A percentile compares a stretch with the other conserved stretches of the same genome.
Evolutionary conservation across 2,329 filamentous ascomycete species (phyloP).

Genomic region (Fusarium sp.): DNA sequence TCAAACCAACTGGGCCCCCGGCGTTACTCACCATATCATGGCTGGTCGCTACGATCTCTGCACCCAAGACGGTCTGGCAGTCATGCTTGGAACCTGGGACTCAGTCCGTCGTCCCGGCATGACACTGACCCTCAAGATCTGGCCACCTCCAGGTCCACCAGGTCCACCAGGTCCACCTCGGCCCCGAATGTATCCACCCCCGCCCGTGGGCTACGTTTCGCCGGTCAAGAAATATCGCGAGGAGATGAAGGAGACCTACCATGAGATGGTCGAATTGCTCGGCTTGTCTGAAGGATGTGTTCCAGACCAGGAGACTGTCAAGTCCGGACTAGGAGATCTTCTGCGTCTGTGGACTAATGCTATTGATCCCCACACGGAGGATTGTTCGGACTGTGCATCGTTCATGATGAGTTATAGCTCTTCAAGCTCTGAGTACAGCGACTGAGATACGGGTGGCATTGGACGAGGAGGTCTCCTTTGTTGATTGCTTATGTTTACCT

Average conservation of each 20-base stretch:
- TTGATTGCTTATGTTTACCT: neutral
- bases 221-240: neutral
- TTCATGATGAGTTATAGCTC: neutral
- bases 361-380: neutral
- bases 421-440: neutral
- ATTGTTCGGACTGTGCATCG: neutral
- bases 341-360: constrained; percentile 4
- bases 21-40: neutral
- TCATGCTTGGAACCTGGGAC: neutral
- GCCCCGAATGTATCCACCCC: neutral
- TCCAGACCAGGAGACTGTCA: neutral
- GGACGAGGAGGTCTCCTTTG: neutral
- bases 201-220: no score
- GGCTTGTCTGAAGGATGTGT: accelerated
- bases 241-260: neutral
- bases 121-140: neutral
- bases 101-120: neutral
- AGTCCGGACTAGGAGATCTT: neutral
- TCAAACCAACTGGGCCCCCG: neutral
- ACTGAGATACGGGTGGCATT: neutral
- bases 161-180: neutral
- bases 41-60: neutral
- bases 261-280: neutral
- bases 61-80: neutral
- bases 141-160: neutral